phyloP scores from a whole-genome alignment of 768 basidiomycete genomes.

The Lactarius akahatsu region DNA sequence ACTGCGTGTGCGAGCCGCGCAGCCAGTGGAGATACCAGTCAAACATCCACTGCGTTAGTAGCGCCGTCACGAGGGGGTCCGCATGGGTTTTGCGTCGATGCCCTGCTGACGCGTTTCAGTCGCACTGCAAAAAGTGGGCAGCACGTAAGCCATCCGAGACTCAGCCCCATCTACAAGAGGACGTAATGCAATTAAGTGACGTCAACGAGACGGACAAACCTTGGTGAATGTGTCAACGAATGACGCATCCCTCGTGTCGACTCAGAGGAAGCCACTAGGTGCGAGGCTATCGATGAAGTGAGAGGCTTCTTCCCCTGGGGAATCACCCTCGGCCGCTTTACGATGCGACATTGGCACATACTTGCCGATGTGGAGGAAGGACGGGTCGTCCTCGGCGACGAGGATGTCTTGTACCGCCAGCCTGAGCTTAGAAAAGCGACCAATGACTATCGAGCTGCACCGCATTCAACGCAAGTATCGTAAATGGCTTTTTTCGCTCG shows the following conservation, averaged over 20 bases:
- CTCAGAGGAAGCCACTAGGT: constrained; percentile 56
- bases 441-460: constrained; percentile 38
- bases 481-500: constrained; percentile 76
- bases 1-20: constrained; percentile 57
- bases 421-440: not conserved
- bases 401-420: constrained; percentile 51
- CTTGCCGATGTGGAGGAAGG: constrained; percentile 62
- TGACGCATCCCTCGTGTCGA: constrained; percentile 80
- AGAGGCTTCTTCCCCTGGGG: constrained; percentile 37
- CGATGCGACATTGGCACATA: constrained; percentile 50
- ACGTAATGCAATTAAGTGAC: constrained; percentile 15
- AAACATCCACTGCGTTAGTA: constrained; percentile 64
- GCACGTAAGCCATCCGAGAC: constrained; percentile 79
- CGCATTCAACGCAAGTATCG: constrained; percentile 72
- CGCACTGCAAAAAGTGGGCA: constrained; percentile 74
- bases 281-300: constrained; percentile 52
- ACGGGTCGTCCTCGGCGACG: constrained; percentile 83
- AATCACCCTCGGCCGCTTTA: constrained; percentile 15
- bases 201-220: constrained; percentile 37
- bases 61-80: constrained; percentile 67
- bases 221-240: constrained; percentile 85
- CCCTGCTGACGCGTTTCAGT: constrained; percentile 67
- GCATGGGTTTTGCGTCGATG: constrained; percentile 64
- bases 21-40: constrained; percentile 79
- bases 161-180: constrained; percentile 64